phyloP scores from a whole-genome alignment of 2,329 filamentous ascomycete genomes.

The Penicillium palitans region DNA sequence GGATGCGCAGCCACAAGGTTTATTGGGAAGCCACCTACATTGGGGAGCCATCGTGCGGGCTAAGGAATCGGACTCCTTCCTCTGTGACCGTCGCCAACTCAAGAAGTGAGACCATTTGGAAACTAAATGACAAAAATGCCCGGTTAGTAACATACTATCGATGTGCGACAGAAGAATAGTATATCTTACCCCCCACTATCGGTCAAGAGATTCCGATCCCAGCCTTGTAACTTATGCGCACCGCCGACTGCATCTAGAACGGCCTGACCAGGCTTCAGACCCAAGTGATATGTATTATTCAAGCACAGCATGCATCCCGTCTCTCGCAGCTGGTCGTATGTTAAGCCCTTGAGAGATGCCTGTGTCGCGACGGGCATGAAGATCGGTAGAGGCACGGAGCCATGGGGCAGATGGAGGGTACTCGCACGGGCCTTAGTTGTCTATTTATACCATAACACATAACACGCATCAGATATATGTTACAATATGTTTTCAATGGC shows the following conservation, averaged over 20 bases:
- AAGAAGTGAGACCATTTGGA: slow-evolving; percentile 97
- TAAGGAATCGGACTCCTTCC: slow-evolving; percentile 92
- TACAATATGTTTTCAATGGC: slow-evolving; percentile 7
- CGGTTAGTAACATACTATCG: slow-evolving; percentile 6
- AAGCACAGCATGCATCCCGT: slow-evolving; percentile 87
- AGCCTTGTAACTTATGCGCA: slow-evolving; percentile 91
- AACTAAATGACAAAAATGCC: slow-evolving; percentile 55
- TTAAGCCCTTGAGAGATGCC: slow-evolving; percentile 90
- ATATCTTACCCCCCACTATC: slow-evolving; percentile 53
- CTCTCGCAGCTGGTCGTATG: slow-evolving; percentile 85
- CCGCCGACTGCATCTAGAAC: slow-evolving; percentile 85
- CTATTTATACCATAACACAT: slow-evolving; percentile 48
- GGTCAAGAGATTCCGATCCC: slow-evolving; percentile 93
- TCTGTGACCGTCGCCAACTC: slow-evolving; percentile 93
- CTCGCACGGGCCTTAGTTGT: slow-evolving; percentile 93
- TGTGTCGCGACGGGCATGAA: slow-evolving; percentile 99
- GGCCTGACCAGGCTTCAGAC: slow-evolving; percentile 89
- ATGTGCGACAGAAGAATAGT: not conserved
- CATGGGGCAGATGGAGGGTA: slow-evolving; percentile 84
- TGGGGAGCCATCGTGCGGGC: slow-evolving; percentile 88
- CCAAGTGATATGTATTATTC: slow-evolving; percentile 98
- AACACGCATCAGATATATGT: slow-evolving; percentile 5
- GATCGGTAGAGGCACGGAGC: slow-evolving; percentile 81
- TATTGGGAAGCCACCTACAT: slow-evolving; percentile 58
- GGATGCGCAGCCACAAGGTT: not conserved